Evolutionary conservation across 2,329 filamentous ascomycete species (phyloP).

Genomic region (Penicillium polonicum): DNA sequence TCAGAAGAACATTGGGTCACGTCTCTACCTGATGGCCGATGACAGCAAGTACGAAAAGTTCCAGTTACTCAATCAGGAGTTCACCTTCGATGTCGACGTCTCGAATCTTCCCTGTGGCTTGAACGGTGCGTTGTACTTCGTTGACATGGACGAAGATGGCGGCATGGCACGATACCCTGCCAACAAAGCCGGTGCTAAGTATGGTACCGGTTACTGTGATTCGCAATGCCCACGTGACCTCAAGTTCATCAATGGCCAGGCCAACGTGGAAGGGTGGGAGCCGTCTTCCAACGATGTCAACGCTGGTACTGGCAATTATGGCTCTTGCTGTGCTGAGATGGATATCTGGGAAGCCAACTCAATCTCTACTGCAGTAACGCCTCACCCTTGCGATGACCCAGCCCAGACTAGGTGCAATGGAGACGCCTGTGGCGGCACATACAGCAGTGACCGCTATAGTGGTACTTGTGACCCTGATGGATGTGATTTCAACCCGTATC

Average conservation of each 20-base stretch:
- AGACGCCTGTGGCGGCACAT: constrained; percentile 53
- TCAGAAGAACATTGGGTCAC: constrained; percentile 45
- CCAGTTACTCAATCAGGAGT: constrained; percentile 63
- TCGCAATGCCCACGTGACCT: constrained; percentile 55
- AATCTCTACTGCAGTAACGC: constrained; percentile 62
- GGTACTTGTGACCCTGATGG: constrained; percentile 67
- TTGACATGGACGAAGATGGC: constrained; percentile 60
- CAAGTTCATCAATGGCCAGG: constrained; percentile 48
- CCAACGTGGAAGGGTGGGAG: constrained; percentile 55
- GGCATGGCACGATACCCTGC: constrained; percentile 51
- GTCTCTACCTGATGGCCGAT: constrained; percentile 63
- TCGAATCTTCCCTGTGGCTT: constrained; percentile 66
- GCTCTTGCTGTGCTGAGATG: constrained; percentile 66
- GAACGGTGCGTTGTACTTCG: constrained; percentile 68
- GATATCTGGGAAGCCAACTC: constrained; percentile 70
- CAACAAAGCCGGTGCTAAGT: constrained; percentile 58
- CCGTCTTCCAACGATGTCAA: constrained; percentile 55
- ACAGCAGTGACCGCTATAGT: constrained; percentile 54
- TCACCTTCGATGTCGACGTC: constrained; percentile 71
- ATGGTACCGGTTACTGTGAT: constrained; percentile 64
- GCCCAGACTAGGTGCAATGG: constrained; percentile 53
- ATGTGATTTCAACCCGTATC: constrained; percentile 70
- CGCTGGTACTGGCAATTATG: constrained; percentile 52
- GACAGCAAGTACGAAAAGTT: constrained; percentile 64
- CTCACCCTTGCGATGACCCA: constrained; percentile 59